These are phyloP conservation scores for Picochlorum sp. DNA, from an alignment of 139 green algal species.

Conservation along the genomic window DNA sequence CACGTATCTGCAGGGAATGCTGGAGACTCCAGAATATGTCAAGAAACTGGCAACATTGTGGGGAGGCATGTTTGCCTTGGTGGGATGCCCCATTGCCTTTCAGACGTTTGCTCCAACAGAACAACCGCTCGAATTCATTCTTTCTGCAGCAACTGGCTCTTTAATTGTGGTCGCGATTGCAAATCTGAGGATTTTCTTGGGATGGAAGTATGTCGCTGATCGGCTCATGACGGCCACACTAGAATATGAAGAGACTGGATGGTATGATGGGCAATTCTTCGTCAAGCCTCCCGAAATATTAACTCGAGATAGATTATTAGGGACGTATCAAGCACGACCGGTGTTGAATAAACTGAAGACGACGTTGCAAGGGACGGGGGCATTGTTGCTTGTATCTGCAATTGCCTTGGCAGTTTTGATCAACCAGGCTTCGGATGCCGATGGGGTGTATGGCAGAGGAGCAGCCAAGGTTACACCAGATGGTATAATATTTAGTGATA, in stretches of 20 bases:
- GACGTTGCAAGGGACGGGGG: conserved; percentile 46
- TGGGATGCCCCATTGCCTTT: conserved; percentile 65
- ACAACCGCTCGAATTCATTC: conserved; percentile 53
- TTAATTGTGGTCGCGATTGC: conserved; percentile 65
- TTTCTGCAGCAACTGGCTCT: conserved; percentile 43
- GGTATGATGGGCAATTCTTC: conserved; percentile 69
- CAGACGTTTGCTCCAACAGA: conserved; percentile 69
- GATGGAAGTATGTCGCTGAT: conserved; percentile 86
- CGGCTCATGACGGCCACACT: conserved; percentile 72
- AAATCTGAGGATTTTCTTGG: conserved; percentile 76
- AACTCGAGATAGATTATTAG: conserved; percentile 70
- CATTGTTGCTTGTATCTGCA: conserved; percentile 29
- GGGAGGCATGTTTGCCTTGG: conserved; percentile 40
- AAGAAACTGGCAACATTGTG: conserved; percentile 50
- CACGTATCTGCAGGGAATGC: conserved; percentile 36
- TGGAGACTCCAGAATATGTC: conserved; percentile 46
- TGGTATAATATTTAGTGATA: conserved; percentile 27
- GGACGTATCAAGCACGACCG: conserved; percentile 44
- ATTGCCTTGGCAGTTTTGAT: conserved; percentile 11
- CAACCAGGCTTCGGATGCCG: neutral
- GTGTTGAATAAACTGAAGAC: conserved; percentile 2
- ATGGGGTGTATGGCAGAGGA: neutral
- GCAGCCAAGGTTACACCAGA: conserved; percentile 8
- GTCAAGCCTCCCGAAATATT: conserved; percentile 78
- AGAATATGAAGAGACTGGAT: conserved; percentile 79